phyloP scores from a whole-genome alignment of 768 basidiomycete species.

The Austroboletus eburneus region DNA sequence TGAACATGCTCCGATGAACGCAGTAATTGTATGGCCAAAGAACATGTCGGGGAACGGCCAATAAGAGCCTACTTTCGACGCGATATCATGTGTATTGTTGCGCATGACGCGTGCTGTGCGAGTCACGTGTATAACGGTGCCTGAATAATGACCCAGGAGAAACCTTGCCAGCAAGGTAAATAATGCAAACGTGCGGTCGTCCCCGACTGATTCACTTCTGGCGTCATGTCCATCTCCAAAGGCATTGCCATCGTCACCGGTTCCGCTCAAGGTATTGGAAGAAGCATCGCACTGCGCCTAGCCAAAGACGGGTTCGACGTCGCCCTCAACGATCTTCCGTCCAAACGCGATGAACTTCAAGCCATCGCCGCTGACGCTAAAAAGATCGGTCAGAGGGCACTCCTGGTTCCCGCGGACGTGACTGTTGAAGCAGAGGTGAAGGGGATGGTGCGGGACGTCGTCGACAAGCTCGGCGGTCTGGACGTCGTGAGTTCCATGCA shows the following conservation, averaged over 20 bases:
- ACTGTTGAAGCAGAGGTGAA: constrained; percentile 38
- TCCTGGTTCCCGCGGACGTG: constrained; percentile 33
- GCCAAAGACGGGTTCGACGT: too few relatives aligned
- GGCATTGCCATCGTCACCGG: constrained; percentile 29
- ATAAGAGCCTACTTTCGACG: too few relatives aligned
- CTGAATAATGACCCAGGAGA: too few relatives aligned
- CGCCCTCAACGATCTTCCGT: constrained; percentile 22
- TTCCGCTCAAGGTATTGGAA: constrained; percentile 26
- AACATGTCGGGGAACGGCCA: too few relatives aligned
- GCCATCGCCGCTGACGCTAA: constrained; percentile 17
- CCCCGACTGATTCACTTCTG: too few relatives aligned
- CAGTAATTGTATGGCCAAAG: too few relatives aligned
- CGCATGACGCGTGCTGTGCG: too few relatives aligned
- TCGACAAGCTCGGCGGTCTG: constrained; percentile 26
- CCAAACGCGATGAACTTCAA: constrained; percentile 7
- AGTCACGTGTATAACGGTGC: too few relatives aligned
- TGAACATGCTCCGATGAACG: too few relatives aligned
- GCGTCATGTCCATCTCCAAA: constrained; percentile 14
- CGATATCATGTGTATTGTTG: too few relatives aligned
- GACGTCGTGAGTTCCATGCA: not conserved
- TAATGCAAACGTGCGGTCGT: too few relatives aligned
- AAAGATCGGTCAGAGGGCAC: constrained; percentile 12
- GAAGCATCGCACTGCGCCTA: constrained; percentile 11
- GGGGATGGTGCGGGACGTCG: constrained; percentile 31
- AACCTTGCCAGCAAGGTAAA: too few relatives aligned